phyloP scores from a whole-genome alignment of 192 early-diverging fungal genomes.

The Entrophospora sp. region DNA sequence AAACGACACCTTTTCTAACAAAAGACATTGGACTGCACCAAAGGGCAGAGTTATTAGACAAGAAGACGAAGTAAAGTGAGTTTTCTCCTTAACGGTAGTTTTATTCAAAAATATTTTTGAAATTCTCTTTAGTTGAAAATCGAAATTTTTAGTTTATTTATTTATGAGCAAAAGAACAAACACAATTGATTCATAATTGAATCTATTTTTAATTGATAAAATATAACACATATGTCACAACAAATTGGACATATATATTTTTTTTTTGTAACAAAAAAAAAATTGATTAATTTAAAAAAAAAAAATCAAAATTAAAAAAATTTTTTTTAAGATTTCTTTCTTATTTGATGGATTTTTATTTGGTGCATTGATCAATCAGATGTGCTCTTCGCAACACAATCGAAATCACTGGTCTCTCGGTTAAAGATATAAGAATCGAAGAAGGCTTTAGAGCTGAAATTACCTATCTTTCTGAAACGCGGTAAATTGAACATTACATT shows the following conservation, averaged over 20 bases:
- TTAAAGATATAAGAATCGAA: conserved; percentile 61
- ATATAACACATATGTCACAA: too few relatives aligned
- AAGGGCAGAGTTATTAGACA: conserved; percentile 67
- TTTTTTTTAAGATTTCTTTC: conserved; percentile 9
- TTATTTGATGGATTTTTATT: conserved; percentile 11
- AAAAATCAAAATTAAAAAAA: too few relatives aligned
- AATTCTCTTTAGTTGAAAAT: too few relatives aligned
- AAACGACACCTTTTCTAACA: conserved; percentile 69
- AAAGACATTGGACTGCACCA: conserved; percentile 74
- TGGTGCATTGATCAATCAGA: conserved; percentile 32
- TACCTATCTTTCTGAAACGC: conserved; percentile 70
- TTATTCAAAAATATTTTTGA: too few relatives aligned
- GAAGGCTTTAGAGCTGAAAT: conserved; percentile 68
- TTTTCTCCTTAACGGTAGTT: not conserved
- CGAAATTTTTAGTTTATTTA: too few relatives aligned
- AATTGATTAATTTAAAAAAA: too few relatives aligned
- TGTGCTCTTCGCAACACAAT: conserved; percentile 66
- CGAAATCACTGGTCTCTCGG: conserved; percentile 62
- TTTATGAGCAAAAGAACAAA: too few relatives aligned
- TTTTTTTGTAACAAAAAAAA: not conserved
- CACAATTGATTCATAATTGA: too few relatives aligned
- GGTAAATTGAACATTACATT: too few relatives aligned
- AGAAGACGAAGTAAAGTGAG: conserved; percentile 79
- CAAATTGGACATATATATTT: too few relatives aligned
- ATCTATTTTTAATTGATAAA: too few relatives aligned